These are phyloP conservation scores for Marsdenia floribunda DNA, from an alignment of 257 asterid species.

Conservation along the genomic window DNA sequence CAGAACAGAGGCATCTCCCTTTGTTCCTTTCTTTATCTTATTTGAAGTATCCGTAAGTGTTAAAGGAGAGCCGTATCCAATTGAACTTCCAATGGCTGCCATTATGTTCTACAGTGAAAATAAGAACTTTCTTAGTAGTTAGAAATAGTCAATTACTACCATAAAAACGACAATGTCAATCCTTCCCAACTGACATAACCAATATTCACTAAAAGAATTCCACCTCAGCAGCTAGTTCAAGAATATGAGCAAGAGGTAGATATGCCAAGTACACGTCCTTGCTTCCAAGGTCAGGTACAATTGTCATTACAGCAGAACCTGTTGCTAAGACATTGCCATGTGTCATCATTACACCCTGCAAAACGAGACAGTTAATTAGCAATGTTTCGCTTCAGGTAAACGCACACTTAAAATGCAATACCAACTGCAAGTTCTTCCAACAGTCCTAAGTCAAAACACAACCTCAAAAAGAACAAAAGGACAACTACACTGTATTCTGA, in stretches of 20 bases:
- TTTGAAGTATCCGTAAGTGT: conserved; percentile 95
- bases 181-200: not conserved
- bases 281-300: conserved; percentile 75
- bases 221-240: conserved; percentile 98
- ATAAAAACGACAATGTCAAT: conserved; percentile 12
- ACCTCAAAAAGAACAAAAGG: not conserved
- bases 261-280: conserved; percentile 86
- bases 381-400: not conserved
- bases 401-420: not conserved
- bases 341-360: conserved; percentile 99
- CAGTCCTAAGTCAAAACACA: not conserved
- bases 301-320: conserved; percentile 83
- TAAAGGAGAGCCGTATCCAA: conserved; percentile 95
- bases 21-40: conserved; percentile 88
- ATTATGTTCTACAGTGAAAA: conserved; percentile 53
- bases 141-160: not conserved
- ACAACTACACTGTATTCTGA: not conserved
- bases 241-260: conserved; percentile 94
- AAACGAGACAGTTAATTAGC: not conserved
- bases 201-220: conserved; percentile 2
- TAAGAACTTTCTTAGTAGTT: not conserved
- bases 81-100: conserved; percentile 79
- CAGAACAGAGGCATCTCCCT: conserved; percentile 83
- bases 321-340: conserved; percentile 88
- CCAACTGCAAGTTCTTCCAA: not conserved